These are phyloP conservation scores for Cyclotella baltica DNA, from an alignment of 108 stramenopile genomes.

Conservation along the genomic window DNA sequence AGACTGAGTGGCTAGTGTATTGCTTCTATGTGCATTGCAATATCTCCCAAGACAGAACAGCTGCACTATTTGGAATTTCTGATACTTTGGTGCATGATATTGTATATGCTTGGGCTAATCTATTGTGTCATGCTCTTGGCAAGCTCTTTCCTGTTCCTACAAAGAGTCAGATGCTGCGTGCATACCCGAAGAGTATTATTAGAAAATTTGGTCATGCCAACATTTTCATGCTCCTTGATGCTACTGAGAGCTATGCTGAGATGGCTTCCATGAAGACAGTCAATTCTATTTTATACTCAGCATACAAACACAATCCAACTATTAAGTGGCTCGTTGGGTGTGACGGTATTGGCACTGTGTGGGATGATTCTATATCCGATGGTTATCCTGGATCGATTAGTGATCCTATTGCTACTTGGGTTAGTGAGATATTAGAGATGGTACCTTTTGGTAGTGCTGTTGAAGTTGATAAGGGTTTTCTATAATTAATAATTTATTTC, in stretches of 20 bases:
- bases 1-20: conserved; percentile 25
- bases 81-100: conserved; percentile 15
- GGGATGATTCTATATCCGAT: background rate
- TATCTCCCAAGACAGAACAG: conserved; percentile 8
- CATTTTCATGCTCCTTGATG: conserved; percentile 16
- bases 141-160: conserved; percentile 24
- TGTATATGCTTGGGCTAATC: conserved; percentile 21
- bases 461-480: too few relatives aligned
- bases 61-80: conserved; percentile 16
- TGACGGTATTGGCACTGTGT: background rate
- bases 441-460: too few relatives aligned
- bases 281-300: conserved; percentile 4
- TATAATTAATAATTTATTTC: too few relatives aligned
- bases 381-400: background rate
- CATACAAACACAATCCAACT: background rate
- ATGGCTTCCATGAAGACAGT: conserved; percentile 24
- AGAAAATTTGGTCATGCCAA: conserved; percentile 17
- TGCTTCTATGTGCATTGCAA: conserved; percentile 10
- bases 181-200: conserved; percentile 15
- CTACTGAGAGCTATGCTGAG: conserved; percentile 17
- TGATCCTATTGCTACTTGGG: background rate
- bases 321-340: background rate
- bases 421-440: too few relatives aligned
- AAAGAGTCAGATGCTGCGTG: conserved; percentile 12
- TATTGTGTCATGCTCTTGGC: conserved; percentile 10